phyloP scores from a whole-genome alignment of 345 rosid species.

The Salix exigua region DNA sequence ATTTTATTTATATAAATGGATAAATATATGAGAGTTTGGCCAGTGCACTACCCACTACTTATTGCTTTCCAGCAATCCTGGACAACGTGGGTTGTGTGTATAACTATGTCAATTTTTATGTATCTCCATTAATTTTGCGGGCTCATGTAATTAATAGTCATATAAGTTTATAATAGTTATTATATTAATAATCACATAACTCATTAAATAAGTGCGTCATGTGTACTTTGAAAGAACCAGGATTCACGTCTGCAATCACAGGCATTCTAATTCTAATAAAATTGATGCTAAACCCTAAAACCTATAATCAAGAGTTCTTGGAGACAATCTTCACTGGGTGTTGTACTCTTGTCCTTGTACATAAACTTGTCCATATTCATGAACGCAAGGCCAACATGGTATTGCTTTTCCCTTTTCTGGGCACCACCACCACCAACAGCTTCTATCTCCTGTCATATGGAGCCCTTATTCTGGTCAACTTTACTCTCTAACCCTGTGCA shows the following conservation, averaged over 20 bases:
- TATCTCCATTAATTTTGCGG: rapidly evolving
- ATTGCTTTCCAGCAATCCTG: too few species aligned
- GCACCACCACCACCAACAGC: not conserved
- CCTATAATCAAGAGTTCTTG: too few species aligned
- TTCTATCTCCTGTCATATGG: not conserved
- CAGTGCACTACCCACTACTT: too few species aligned
- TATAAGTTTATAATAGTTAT: rapidly evolving
- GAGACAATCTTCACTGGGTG: not conserved
- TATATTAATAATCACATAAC: too few species aligned
- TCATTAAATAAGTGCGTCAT: too few species aligned
- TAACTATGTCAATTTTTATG: rapidly evolving
- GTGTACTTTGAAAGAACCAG: not conserved
- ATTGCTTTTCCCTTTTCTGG: not conserved
- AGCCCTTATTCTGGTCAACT: not conserved
- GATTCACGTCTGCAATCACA: conserved; percentile 8
- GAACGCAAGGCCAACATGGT: not conserved
- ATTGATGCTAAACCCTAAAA: not conserved
- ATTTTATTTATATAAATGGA: too few species aligned
- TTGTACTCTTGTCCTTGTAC: not conserved
- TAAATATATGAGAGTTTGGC: too few species aligned
- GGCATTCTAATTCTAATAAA: not conserved
- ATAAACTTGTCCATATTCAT: not conserved
- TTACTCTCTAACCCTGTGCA: too few species aligned
- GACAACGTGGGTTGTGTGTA: not conserved
- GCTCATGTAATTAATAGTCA: too few species aligned